phyloP scores from a whole-genome alignment of 2,329 filamentous ascomycete genomes.

The Chalaropsis ovoidea region DNA sequence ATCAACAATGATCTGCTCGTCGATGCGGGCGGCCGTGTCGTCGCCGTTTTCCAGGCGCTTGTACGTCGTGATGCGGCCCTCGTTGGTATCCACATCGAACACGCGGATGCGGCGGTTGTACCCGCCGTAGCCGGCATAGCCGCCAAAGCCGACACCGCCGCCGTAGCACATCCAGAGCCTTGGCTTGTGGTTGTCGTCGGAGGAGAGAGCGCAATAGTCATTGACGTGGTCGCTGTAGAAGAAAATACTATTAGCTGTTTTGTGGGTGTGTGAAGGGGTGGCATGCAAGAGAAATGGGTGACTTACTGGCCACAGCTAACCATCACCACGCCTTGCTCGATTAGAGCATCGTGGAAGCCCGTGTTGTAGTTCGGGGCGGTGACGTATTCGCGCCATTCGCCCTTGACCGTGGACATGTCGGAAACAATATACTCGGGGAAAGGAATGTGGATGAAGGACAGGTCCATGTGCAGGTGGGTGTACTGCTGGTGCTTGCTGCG shows the following conservation, averaged over 20 bases:
- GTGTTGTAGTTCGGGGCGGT: conserved; percentile 86
- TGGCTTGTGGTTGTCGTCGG: conserved; percentile 43
- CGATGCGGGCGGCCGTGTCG: conserved; percentile 41
- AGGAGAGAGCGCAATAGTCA: conserved; percentile 77
- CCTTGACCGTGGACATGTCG: conserved; percentile 46
- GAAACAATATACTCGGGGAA: conserved; percentile 71
- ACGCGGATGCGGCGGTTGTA: conserved; percentile 76
- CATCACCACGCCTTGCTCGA: conserved; percentile 74
- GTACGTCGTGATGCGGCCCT: conserved; percentile 80
- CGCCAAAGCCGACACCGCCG: conserved; percentile 83
- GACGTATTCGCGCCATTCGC: conserved; percentile 69
- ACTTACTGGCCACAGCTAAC: conserved; percentile 84
- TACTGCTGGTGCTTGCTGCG: conserved; percentile 74
- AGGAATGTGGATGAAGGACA: conserved; percentile 96
- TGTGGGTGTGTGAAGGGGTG: neutral
- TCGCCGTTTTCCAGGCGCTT: conserved; percentile 70
- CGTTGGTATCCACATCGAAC: conserved; percentile 89
- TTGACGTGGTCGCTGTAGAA: conserved; percentile 73
- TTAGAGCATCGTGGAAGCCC: conserved; percentile 81
- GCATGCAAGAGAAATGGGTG: conserved; percentile 4
- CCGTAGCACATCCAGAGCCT: conserved; percentile 97
- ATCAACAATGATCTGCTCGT: conserved; percentile 58
- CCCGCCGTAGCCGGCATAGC: conserved; percentile 82
- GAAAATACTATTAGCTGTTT: conserved; percentile 22
- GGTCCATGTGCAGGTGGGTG: conserved; percentile 83